phyloP scores from a whole-genome alignment of 768 basidiomycete genomes.

The Solioccasus polychromus region DNA sequence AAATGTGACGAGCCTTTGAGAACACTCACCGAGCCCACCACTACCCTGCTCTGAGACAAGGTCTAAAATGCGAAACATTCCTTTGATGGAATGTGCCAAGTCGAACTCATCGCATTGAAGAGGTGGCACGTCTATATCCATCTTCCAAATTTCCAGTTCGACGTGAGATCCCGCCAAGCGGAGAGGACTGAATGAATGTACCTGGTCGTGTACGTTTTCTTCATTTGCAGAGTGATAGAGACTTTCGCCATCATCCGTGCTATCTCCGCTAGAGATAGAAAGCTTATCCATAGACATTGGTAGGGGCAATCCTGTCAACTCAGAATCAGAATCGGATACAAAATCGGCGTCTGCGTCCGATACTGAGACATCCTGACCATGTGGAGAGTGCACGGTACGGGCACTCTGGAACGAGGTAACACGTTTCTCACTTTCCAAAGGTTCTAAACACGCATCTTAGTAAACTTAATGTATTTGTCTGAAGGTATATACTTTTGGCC shows the following conservation, averaged over 20 bases:
- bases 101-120: conserved; percentile 16
- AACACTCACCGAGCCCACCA: conserved; percentile 46
- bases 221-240: conserved; percentile 14
- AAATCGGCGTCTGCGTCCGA: conserved; percentile 4
- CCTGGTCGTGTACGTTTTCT: conserved; percentile 7
- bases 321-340: conserved; percentile 1
- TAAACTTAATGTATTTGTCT: too few species aligned
- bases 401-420: too few species aligned
- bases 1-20: neutral
- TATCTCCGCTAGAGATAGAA: neutral
- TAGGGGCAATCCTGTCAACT: conserved; percentile 4
- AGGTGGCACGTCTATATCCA: conserved; percentile 8
- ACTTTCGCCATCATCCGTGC: conserved; percentile 11
- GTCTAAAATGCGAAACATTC: conserved; percentile 54
- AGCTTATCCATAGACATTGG: neutral
- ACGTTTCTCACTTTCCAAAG: too few species aligned
- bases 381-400: too few species aligned
- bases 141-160: conserved; percentile 9
- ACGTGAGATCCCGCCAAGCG: neutral
- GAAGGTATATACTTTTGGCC: too few species aligned
- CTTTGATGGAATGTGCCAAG: conserved; percentile 33
- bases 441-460: too few species aligned
- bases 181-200: neutral
- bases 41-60: conserved; percentile 50
- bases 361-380: too few species aligned